Evolutionary conservation across 2,329 filamentous ascomycete species (phyloP).

Genomic region (Pseudocercospora musae): DNA sequence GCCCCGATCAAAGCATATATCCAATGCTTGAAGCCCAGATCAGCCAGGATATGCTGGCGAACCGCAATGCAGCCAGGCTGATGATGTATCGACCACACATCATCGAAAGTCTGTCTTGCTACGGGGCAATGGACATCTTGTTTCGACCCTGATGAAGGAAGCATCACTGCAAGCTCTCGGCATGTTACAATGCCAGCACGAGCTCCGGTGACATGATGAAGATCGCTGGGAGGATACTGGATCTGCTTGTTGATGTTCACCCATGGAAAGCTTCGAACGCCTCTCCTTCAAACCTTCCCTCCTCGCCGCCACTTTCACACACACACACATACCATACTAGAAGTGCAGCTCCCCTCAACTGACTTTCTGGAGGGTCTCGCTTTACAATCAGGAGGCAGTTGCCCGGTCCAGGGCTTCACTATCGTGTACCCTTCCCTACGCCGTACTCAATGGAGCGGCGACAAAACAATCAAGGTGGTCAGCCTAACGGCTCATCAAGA

Average conservation of each 20-base stretch:
- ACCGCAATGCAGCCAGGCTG: neutral
- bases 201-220: neutral
- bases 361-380: neutral
- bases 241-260: neutral
- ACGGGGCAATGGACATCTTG: neutral
- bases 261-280: neutral
- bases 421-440: neutral
- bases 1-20: neutral
- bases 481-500: neutral
- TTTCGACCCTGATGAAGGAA: neutral
- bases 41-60: constrained; percentile 1
- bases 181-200: neutral
- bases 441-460: neutral
- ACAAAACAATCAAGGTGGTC: neutral
- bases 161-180: neutral
- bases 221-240: neutral
- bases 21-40: neutral
- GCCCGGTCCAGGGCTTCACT: neutral
- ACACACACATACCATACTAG: neutral
- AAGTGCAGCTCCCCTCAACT: neutral
- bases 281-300: neutral
- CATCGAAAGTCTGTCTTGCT: neutral
- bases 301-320: neutral
- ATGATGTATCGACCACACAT: constrained; percentile 1
- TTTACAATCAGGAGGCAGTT: neutral